Percentiles rank a stretch among this genome's conserved stretches.
Evolutionary conservation across 129 eudicot genomes (phyloP).

Genomic region (Flaveria brownii): DNA sequence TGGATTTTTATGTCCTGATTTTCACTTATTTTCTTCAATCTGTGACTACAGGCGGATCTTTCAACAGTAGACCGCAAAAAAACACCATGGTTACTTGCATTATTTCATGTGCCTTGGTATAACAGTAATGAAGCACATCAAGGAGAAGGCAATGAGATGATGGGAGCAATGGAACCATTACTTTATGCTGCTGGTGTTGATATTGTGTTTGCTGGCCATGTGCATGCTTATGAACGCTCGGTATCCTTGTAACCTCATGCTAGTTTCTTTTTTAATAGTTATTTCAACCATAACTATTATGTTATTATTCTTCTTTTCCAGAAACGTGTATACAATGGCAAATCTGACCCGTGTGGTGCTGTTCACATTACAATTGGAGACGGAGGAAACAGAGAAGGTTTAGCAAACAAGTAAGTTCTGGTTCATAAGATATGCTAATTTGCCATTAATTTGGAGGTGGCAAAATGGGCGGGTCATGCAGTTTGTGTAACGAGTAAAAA

Average conservation of each 20-base stretch:
- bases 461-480: not conserved
- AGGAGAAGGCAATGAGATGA: constrained; percentile 86
- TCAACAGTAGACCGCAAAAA: constrained; percentile 66
- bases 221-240: constrained; percentile 97
- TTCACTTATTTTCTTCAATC: constrained; percentile 2
- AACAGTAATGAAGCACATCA: constrained; percentile 89
- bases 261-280: not conserved
- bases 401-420: constrained; percentile 63
- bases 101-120: constrained; percentile 97
- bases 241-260: constrained; percentile 43
- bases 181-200: constrained; percentile 92
- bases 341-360: constrained; percentile 83
- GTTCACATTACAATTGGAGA: constrained; percentile 94
- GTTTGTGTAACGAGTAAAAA: not conserved
- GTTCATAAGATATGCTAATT: not conserved
- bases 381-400: constrained; percentile 94
- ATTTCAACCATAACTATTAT: not conserved
- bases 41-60: constrained; percentile 68
- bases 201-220: constrained; percentile 88
- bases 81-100: constrained; percentile 88
- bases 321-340: constrained; percentile 78
- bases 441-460: too few species aligned
- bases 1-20: too few species aligned
- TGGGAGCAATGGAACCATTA: constrained; percentile 81
- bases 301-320: constrained; percentile 30